phyloP scores from a whole-genome alignment of 176 grass and related monocot genomes.

The Raddia distichophylla region DNA sequence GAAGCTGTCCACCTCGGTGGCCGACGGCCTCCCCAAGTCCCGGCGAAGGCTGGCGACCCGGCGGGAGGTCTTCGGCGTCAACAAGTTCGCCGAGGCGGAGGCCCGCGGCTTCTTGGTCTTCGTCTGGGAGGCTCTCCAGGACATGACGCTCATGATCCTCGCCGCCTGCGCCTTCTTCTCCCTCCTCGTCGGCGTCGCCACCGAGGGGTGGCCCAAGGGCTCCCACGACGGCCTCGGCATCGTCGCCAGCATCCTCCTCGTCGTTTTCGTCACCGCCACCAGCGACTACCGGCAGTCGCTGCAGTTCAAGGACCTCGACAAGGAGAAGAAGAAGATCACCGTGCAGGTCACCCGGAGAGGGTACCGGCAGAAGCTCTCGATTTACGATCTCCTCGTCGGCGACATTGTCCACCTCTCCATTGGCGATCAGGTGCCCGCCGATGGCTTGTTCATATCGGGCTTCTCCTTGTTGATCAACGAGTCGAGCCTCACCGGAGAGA shows the following conservation, averaged over 20 bases:
- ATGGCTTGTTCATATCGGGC: constrained; percentile 82
- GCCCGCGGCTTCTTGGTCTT: constrained; percentile 84
- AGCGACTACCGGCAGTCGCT: constrained; percentile 92
- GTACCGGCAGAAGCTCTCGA: constrained; percentile 80
- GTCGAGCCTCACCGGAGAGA: constrained; percentile 93
- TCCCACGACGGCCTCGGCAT: constrained; percentile 92
- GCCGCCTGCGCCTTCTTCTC: constrained; percentile 73
- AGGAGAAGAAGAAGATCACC: constrained; percentile 94
- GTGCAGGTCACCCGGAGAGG: constrained; percentile 79
- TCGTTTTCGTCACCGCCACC: constrained; percentile 86
- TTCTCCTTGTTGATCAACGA: constrained; percentile 91
- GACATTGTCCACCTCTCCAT: constrained; percentile 89
- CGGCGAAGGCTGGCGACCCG: constrained; percentile 38
- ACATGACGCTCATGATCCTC: constrained; percentile 94
- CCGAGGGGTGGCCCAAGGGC: constrained; percentile 95
- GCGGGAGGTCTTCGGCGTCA: constrained; percentile 69
- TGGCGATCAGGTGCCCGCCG: constrained; percentile 90
- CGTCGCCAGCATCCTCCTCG: constrained; percentile 82
- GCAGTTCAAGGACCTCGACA: constrained; percentile 97
- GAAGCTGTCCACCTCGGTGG: constrained; percentile 73
- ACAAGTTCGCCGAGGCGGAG: constrained; percentile 75
- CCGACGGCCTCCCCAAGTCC: constrained; percentile 53
- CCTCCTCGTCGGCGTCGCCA: constrained; percentile 74
- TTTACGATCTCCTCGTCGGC: constrained; percentile 83
- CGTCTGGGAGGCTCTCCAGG: constrained; percentile 89